phyloP scores from a whole-genome alignment of 1,284 basidiomycete genomes.

The Exobasidium rhododendri region DNA sequence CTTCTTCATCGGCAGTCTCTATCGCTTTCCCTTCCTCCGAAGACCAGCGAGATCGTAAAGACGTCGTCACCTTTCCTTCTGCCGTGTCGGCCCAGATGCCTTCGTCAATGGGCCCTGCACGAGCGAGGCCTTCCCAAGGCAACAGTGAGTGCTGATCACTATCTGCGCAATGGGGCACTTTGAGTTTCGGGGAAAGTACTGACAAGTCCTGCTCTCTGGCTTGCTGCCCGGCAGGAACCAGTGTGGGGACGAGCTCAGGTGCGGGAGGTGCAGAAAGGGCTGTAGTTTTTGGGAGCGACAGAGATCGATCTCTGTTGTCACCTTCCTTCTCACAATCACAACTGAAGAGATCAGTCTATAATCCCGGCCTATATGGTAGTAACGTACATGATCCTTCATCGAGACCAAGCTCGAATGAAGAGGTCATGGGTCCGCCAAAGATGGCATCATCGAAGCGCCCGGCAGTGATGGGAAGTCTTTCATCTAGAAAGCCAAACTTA shows the following conservation, averaged over 20 bases:
- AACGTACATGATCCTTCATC: too few relatives aligned
- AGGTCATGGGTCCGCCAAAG: background rate
- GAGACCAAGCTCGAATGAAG: background rate
- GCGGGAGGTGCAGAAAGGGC: too few relatives aligned
- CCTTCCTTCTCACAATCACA: too few relatives aligned
- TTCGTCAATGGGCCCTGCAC: background rate
- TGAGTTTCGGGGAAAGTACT: background rate
- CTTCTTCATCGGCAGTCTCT: too few relatives aligned
- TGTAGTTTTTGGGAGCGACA: too few relatives aligned
- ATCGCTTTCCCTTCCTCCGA: background rate
- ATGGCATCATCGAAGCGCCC: background rate
- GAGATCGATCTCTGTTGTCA: too few relatives aligned
- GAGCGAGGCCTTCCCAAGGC: background rate
- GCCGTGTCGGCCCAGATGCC: background rate
- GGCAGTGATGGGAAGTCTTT: conserved; percentile 2
- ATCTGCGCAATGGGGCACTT: too few relatives aligned
- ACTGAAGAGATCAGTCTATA: too few relatives aligned
- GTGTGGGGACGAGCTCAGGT: too few relatives aligned
- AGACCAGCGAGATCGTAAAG: background rate
- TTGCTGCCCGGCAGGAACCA: too few relatives aligned
- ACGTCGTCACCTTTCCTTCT: background rate
- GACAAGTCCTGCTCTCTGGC: too few relatives aligned
- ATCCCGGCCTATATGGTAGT: too few relatives aligned
- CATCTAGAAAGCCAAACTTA: conserved; percentile 19
- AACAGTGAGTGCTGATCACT: background rate